A percentile compares a stretch with the other conserved stretches of the same genome.
phyloP scores from a whole-genome alignment of 306 rosid species.

The Sicyos edulis region DNA sequence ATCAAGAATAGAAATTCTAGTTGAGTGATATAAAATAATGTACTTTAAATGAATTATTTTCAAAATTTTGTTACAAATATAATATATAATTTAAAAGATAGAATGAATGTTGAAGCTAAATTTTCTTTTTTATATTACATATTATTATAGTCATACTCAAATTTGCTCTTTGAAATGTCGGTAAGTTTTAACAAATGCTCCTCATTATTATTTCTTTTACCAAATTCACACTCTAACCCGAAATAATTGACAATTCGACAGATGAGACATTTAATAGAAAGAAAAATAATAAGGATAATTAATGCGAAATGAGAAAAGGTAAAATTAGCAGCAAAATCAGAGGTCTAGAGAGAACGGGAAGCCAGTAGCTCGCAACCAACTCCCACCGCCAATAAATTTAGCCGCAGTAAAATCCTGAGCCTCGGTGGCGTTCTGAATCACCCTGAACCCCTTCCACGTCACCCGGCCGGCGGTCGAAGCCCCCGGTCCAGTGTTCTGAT shows the following conservation, averaged over 20 bases:
- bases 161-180: too few relatives aligned
- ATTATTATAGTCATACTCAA: too few relatives aligned
- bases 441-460: slow-evolving; percentile 17
- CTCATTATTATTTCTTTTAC: too few relatives aligned
- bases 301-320: not conserved
- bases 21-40: too few relatives aligned
- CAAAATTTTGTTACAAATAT: too few relatives aligned
- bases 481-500: slow-evolving; percentile 18
- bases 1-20: too few relatives aligned
- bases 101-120: too few relatives aligned
- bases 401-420: slow-evolving; percentile 54
- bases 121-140: too few relatives aligned
- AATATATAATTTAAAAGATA: too few relatives aligned
- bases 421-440: slow-evolving; percentile 39
- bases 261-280: not conserved
- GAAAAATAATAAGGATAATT: not conserved
- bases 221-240: not conserved
- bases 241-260: not conserved
- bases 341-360: slow-evolving; percentile 68
- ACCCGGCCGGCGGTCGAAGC: slow-evolving; percentile 8
- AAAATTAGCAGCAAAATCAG: slow-evolving; percentile 13
- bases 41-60: too few relatives aligned
- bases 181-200: too few relatives aligned
- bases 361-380: slow-evolving; percentile 61
- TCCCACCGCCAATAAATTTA: slow-evolving; percentile 54